These are phyloP conservation scores for Immersiella caudata DNA, from an alignment of 495 filamentous ascomycete genomes.

Conservation along the genomic window DNA sequence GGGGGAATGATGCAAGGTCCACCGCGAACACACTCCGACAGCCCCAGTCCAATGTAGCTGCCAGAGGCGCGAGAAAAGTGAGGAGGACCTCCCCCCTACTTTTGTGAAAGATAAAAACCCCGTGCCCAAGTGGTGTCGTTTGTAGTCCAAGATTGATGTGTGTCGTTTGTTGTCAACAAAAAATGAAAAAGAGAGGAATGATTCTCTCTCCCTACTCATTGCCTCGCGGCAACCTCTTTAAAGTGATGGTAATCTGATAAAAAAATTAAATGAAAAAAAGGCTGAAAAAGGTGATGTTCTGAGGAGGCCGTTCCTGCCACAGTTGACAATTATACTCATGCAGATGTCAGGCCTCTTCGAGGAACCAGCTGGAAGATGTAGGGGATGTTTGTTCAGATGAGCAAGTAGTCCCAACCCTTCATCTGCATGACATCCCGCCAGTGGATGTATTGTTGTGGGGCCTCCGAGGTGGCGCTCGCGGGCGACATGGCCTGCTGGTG, in stretches of 20 bases:
- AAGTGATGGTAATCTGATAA: constrained; percentile 12
- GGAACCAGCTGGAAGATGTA: constrained; percentile 41
- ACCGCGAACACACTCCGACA: constrained; percentile 1
- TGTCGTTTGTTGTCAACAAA: constrained; percentile 16
- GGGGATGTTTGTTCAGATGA: constrained; percentile 62
- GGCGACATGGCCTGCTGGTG: constrained; percentile 43
- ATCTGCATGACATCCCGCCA: constrained; percentile 95
- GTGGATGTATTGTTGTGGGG: constrained; percentile 66
- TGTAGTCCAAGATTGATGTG: constrained; percentile 13
- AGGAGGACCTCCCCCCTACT: neutral
- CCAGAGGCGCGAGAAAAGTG: constrained; percentile 15
- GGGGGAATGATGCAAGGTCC: constrained; percentile 3
- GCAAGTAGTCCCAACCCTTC: constrained; percentile 88
- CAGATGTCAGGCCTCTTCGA: constrained; percentile 39
- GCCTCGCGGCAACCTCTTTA: constrained; percentile 37
- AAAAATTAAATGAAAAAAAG: constrained; percentile 21
- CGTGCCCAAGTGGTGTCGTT: constrained; percentile 10
- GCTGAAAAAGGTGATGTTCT: constrained; percentile 10
- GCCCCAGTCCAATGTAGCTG: constrained; percentile 26
- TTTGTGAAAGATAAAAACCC: neutral
- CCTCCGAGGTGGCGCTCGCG: constrained; percentile 42
- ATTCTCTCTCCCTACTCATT: constrained; percentile 11
- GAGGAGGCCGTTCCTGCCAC: constrained; percentile 32
- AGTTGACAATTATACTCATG: constrained; percentile 28
- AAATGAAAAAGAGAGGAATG: neutral